Evolutionary conservation across 2,329 filamentous ascomycete species (phyloP).

Genomic region (Diaporthe vaccinii): DNA sequence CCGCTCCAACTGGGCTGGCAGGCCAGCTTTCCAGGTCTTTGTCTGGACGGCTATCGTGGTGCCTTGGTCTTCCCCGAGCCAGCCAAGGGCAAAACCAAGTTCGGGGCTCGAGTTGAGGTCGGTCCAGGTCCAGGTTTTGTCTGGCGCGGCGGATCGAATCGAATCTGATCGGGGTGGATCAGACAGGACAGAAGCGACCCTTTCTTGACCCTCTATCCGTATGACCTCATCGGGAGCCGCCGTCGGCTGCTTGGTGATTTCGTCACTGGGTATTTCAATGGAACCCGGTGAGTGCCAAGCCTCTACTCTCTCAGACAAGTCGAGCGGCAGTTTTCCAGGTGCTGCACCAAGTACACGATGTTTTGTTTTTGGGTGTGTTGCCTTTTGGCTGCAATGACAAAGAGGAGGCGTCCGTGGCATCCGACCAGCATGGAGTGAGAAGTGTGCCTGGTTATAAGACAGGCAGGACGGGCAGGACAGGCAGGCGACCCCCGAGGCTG

Average conservation of each 20-base stretch:
- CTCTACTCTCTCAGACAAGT: neutral
- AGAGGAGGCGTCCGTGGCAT: constrained; percentile 3
- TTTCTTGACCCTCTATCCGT: constrained; percentile 10
- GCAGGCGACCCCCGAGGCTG: neutral
- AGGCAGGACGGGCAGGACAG: neutral
- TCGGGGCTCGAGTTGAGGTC: neutral
- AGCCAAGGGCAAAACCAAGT: constrained; percentile 12
- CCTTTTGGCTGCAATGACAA: neutral
- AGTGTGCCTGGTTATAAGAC: constrained; percentile 22
- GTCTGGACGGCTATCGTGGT: constrained; percentile 12
- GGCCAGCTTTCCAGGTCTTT: constrained; percentile 24
- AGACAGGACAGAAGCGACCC: constrained; percentile 8
- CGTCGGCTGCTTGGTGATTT: constrained; percentile 16
- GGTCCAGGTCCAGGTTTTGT: constrained; percentile 7
- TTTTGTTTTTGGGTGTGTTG: neutral
- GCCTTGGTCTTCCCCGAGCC: constrained; percentile 18
- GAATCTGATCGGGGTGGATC: constrained; percentile 28
- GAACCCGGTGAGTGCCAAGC: constrained; percentile 4
- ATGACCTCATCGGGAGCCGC: constrained; percentile 30
- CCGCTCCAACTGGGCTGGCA: constrained; percentile 10
- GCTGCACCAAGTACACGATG: constrained; percentile 11
- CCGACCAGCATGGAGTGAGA: neutral
- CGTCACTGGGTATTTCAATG: constrained; percentile 24
- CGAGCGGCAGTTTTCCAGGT: neutral
- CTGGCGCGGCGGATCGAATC: constrained; percentile 17